These are phyloP conservation scores for Metschnikowia cerradonensis DNA, from an alignment of 805 yeast species.

Conservation along the genomic window DNA sequence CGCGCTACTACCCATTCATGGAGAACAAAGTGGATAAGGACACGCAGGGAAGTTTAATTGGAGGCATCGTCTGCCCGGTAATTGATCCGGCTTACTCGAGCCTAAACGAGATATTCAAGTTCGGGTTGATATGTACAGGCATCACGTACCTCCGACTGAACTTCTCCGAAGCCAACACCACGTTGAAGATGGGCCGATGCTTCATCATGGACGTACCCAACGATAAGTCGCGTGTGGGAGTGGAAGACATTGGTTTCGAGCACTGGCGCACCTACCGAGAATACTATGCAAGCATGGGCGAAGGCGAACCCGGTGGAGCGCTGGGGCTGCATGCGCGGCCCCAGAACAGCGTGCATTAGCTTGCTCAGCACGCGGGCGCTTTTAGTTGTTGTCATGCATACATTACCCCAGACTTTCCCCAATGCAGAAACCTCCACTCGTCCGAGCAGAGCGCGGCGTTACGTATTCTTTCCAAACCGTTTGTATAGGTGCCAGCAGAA, in stretches of 20 bases:
- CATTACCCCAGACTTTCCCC: conserved; percentile 24
- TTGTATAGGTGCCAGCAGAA: not conserved
- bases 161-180: conserved; percentile 22
- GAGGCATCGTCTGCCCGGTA: conserved; percentile 51
- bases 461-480: not conserved
- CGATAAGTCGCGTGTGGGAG: conserved; percentile 30
- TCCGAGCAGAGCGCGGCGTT: conserved; percentile 8
- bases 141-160: conserved; percentile 20
- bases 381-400: not conserved
- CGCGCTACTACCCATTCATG: conserved; percentile 50
- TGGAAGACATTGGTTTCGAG: conserved; percentile 41
- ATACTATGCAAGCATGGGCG: conserved; percentile 24
- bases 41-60: conserved; percentile 25
- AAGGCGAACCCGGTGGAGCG: not conserved
- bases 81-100: conserved; percentile 51
- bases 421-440: conserved; percentile 8
- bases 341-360: not conserved
- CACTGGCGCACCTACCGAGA: conserved; percentile 38
- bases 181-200: conserved; percentile 28
- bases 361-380: not conserved
- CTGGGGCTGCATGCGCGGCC: not conserved
- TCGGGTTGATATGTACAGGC: conserved; percentile 52
- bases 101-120: conserved; percentile 49
- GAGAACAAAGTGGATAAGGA: conserved; percentile 31
- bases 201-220: conserved; percentile 36